Conservation (phyloP, 345 rosid genomes). For the Arabidopsis arenosa region DNA sequence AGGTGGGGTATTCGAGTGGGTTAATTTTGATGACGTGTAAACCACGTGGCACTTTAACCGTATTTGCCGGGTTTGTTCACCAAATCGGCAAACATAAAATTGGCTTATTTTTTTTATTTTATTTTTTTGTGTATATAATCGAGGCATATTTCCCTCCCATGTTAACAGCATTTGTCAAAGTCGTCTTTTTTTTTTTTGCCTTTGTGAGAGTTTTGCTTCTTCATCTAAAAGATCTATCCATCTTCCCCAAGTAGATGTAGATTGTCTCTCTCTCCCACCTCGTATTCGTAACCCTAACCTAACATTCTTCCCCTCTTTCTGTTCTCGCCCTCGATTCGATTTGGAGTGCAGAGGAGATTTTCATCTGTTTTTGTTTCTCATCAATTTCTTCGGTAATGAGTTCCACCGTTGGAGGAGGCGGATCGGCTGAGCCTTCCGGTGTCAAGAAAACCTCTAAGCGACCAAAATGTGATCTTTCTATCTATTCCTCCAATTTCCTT, state of each 20-base stretch:
- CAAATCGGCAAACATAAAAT: not conserved
- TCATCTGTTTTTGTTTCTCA: not conserved
- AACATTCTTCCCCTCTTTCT: conserved; percentile 12
- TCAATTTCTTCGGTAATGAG: conserved; percentile 45
- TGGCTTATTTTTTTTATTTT: not conserved
- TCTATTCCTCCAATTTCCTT: not conserved
- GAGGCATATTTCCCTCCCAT: conserved; percentile 5
- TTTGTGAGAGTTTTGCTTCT: conserved; percentile 13
- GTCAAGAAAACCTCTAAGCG: conserved; percentile 75
- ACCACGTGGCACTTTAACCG: not conserved
- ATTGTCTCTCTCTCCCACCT: not conserved
- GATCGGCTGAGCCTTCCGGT: conserved; percentile 76
- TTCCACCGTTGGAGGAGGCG: conserved; percentile 59
- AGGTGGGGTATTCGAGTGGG: not conserved
- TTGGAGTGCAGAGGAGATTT: not conserved
- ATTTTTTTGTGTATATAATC: not conserved
- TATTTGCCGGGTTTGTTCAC: not conserved
- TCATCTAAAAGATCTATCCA: conserved; percentile 13
- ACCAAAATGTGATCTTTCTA: conserved; percentile 70
- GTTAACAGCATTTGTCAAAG: not conserved
- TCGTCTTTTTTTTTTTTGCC: not conserved
- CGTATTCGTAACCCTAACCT: conserved; percentile 25
- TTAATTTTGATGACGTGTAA: not conserved
- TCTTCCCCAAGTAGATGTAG: not conserved
- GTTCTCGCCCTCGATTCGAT: not conserved